Percentiles rank a stretch among this genome's conserved stretches.
phyloP scores from a whole-genome alignment of 2,329 filamentous ascomycete species.

The Apiospora pterosperma region DNA sequence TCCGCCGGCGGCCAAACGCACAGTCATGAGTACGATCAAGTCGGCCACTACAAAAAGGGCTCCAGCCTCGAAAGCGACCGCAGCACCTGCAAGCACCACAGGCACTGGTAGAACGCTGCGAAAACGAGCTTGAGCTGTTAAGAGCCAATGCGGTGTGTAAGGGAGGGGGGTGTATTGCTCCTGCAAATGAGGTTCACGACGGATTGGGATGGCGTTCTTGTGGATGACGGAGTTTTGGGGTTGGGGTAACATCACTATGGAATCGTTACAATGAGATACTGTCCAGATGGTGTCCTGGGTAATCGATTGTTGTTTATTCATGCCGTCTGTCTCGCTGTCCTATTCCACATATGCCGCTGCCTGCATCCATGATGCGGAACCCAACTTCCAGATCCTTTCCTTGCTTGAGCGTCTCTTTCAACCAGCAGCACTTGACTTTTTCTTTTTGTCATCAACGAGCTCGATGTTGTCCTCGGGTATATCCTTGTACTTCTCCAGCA shows the following conservation, averaged over 20 bases:
- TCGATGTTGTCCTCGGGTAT: constrained; percentile 96
- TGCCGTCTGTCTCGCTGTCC: background rate
- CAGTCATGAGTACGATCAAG: constrained; percentile 51
- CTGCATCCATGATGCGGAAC: background rate
- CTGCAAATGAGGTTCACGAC: background rate
- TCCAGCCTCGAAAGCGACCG: constrained; percentile 36
- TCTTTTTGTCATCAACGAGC: constrained; percentile 92
- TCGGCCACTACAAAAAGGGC: constrained; percentile 48
- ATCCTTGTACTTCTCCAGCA: constrained; percentile 82
- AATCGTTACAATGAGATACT: background rate
- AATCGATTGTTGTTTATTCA: background rate
- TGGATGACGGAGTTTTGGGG: background rate
- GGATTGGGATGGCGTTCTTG: constrained; percentile 16
- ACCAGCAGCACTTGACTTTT: constrained; percentile 45
- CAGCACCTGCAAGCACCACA: constrained; percentile 37
- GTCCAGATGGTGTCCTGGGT: background rate
- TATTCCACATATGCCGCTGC: background rate
- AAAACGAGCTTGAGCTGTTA: constrained; percentile 44
- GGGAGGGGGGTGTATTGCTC: constrained; percentile 10
- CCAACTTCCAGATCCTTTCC: background rate
- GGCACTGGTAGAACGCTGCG: constrained; percentile 45
- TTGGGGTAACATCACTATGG: constrained; percentile 10
- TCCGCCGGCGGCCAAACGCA: constrained; percentile 42
- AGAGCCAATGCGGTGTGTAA: background rate
- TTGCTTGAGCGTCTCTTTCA: background rate